Base-by-base conservation (phyloP, 257 asterid genomes). In the Solanum sejunctum region DNA sequence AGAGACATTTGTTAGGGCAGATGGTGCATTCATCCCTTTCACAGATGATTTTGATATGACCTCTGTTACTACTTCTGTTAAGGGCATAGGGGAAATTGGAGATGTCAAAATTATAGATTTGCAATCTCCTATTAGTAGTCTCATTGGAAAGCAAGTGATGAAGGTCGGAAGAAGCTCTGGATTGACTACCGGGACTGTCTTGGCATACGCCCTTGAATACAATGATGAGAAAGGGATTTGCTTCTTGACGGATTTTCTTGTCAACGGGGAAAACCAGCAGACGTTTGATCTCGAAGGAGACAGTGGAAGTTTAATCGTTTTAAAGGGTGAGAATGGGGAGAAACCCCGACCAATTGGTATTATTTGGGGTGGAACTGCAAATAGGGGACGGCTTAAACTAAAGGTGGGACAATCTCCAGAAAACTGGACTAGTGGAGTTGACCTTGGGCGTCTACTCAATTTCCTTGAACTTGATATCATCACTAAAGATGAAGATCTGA, bases 131-230 rank as follows among this genome's bases (percentile, higher is more conserved):
- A 92, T 95, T 69, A 87, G 90, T 72, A 92, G 95, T 88, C 90
- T 97, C 12, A 93, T 97, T 12, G 99, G 98, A 28, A 90, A 92
- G 89, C 96, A 91, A 85, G 99, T 97, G 52, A 89, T 88, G 66
- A 97, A 97, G 91, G 99, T 97, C 7, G 99, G 99, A 86, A 94
- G 99, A 87, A 97, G 99, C 92, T 95, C 99, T 12, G 99, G 99
- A 39, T 89, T 94, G 90, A 95, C 99, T 60, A 87, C 94, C 3
- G 99, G 98, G 84, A 97, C 98, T 45, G 90, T 97, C 83, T 89
- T 94, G 97, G 99, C 99, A 7, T 97, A 95, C 86, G 96, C 99
- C 43, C 90, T 95, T 4, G 99, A 97, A 83, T 97, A 97, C 92
- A 97, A 97, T 67, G 99, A 97, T 57, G 98, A 94, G 89, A 97